phyloP scores from a whole-genome alignment of 2,329 filamentous ascomycete genomes.

The Fusarium globosum region DNA sequence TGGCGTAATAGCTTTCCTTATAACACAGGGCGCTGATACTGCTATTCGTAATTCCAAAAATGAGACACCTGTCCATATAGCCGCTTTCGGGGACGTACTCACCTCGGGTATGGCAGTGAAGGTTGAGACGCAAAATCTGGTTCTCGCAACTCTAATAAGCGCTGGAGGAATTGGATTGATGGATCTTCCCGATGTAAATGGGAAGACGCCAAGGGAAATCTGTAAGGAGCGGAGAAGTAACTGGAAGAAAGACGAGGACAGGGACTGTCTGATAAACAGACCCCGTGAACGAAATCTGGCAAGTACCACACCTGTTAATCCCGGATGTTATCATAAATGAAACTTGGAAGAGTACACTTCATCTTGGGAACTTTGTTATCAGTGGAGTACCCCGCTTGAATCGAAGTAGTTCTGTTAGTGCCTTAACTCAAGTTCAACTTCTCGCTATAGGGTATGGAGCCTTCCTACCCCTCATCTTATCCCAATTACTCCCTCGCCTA shows the following conservation, averaged over 20 bases:
- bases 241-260: not conserved
- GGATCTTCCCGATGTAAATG: not conserved
- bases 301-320: too few relatives aligned
- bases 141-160: rapidly evolving
- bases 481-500: not conserved
- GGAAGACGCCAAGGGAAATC: not conserved
- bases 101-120: rapidly evolving
- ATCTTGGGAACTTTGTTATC: rapidly evolving
- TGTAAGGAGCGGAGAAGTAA: rapidly evolving
- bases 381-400: rapidly evolving
- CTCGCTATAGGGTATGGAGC: not conserved
- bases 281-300: rapidly evolving
- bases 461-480: not conserved
- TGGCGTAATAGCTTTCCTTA: not conserved
- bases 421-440: not conserved
- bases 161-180: not conserved
- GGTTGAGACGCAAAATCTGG: not conserved
- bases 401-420: not conserved
- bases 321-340: too few relatives aligned
- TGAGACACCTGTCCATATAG: not conserved
- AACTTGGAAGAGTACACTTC: not conserved
- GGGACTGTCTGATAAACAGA: rapidly evolving
- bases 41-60: not conserved
- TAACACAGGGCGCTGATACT: not conserved
- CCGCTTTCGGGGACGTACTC: not conserved